Percentiles rank a stretch among this genome's conserved stretches.
Evolutionary conservation across 331 rosid species (phyloP).

Genomic region (Pyracantha coccinea): DNA sequence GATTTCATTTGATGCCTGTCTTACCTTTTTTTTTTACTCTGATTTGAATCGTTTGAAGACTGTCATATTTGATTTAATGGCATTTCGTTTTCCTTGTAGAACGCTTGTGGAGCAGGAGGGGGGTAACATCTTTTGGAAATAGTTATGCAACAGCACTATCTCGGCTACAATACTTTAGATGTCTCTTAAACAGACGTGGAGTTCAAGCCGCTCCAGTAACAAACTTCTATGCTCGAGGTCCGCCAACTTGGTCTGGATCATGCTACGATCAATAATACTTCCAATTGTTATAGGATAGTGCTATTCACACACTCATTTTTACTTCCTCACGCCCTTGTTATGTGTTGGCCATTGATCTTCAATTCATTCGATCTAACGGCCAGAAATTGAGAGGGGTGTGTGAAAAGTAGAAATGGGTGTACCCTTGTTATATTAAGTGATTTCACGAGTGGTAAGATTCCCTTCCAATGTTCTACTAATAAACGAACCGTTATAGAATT

Average conservation of each 20-base stretch:
- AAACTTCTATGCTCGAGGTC: conserved; percentile 47
- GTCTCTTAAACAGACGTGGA: conserved; percentile 73
- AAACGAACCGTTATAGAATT: neutral
- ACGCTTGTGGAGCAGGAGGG: conserved; percentile 77
- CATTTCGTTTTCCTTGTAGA: conserved; percentile 28
- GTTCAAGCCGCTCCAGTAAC: conserved; percentile 83
- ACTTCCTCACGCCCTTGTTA: too few relatives aligned
- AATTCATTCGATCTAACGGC: too few relatives aligned
- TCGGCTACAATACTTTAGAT: conserved; percentile 77
- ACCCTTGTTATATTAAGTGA: neutral
- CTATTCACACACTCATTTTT: too few relatives aligned
- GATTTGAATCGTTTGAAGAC: neutral
- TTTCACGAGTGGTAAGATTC: neutral
- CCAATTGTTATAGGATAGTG: neutral
- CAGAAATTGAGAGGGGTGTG: too few relatives aligned
- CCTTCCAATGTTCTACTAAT: neutral
- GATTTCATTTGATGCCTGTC: neutral
- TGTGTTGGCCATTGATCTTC: too few relatives aligned
- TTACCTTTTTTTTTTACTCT: too few relatives aligned
- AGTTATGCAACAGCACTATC: conserved; percentile 32
- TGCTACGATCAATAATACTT: conserved; percentile 55
- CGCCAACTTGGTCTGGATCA: conserved; percentile 80
- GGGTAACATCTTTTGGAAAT: conserved; percentile 23
- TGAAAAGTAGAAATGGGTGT: too few relatives aligned
- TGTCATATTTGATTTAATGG: neutral